phyloP scores from a whole-genome alignment of 176 grass and related monocot species.

The Hordeum marinum region DNA sequence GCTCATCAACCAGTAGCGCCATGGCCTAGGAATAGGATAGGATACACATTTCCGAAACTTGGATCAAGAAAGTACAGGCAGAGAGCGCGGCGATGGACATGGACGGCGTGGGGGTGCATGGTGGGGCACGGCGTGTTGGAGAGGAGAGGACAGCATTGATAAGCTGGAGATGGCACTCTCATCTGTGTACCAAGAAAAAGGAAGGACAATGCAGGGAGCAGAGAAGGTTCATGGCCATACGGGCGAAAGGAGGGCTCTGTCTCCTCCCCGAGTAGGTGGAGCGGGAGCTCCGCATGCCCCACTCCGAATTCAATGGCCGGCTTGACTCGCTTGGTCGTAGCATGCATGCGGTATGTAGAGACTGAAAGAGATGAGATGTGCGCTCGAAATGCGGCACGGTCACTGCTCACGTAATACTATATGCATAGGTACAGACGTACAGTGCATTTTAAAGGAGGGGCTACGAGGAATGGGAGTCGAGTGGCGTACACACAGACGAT shows the following conservation, averaged over 20 bases:
- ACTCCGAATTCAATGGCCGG: constrained; percentile 34
- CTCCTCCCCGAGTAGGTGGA: constrained; percentile 21
- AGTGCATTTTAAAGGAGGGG: background rate
- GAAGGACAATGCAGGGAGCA: background rate
- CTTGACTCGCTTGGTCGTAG: background rate
- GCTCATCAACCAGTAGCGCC: background rate
- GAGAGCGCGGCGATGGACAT: constrained; percentile 9
- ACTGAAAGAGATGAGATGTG: background rate
- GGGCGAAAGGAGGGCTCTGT: background rate
- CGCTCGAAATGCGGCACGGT: background rate
- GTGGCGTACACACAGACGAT: background rate
- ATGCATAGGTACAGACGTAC: background rate
- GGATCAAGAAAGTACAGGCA: background rate
- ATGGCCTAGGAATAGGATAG: background rate
- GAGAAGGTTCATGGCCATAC: background rate
- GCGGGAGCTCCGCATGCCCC: background rate
- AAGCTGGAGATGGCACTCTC: constrained; percentile 2
- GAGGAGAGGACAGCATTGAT: constrained; percentile 19
- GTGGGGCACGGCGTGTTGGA: constrained; percentile 23
- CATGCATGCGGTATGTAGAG: background rate
- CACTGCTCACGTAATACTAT: background rate
- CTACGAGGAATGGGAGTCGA: background rate
- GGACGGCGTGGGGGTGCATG: constrained; percentile 18
- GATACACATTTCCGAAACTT: constrained; percentile 9
- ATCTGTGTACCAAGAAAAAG: background rate